Evolutionary conservation across 805 yeast species (phyloP).

Genomic region (Zygosaccharomyces pseudorouxii): DNA sequence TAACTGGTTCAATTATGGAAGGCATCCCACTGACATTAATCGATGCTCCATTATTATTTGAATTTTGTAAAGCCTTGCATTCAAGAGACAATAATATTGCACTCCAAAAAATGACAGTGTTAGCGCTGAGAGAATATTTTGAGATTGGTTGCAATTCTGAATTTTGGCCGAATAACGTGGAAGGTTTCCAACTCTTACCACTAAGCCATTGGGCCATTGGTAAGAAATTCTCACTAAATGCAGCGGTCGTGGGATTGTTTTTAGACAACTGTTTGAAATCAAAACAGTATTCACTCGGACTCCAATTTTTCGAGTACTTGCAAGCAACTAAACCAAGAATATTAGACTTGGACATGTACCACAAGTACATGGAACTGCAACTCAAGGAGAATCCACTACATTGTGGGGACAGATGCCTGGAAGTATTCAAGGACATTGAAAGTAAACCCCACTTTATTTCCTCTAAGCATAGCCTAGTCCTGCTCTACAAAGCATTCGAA

Average conservation of each 20-base stretch:
- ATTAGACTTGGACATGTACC: constrained; percentile 22
- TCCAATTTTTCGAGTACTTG: constrained; percentile 13
- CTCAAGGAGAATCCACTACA: constrained; percentile 14
- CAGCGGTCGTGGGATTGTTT: constrained; percentile 21
- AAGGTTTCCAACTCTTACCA: constrained; percentile 12
- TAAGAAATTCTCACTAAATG: constrained; percentile 13
- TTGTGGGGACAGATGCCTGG: constrained; percentile 18
- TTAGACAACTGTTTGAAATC: constrained; percentile 17
- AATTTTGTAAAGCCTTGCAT: constrained; percentile 21
- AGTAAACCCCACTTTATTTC: constrained; percentile 7
- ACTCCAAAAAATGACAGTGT: constrained; percentile 7
- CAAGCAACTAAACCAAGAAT: constrained; percentile 4
- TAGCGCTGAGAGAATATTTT: constrained; percentile 19
- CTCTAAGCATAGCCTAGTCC: constrained; percentile 17
- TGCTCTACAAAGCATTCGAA: constrained; percentile 26
- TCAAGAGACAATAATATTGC: constrained; percentile 11
- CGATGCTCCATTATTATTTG: constrained; percentile 26
- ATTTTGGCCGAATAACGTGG: constrained; percentile 3
- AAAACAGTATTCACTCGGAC: constrained; percentile 19
- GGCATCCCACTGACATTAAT: constrained; percentile 18
- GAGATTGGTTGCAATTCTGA: constrained; percentile 5
- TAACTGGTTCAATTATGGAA: constrained; percentile 19
- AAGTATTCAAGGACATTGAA: constrained; percentile 15
- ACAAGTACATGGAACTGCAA: constrained; percentile 15
- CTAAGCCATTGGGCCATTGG: constrained; percentile 18